phyloP scores from a whole-genome alignment of 345 rosid genomes.

The Gossypium arboreum region DNA sequence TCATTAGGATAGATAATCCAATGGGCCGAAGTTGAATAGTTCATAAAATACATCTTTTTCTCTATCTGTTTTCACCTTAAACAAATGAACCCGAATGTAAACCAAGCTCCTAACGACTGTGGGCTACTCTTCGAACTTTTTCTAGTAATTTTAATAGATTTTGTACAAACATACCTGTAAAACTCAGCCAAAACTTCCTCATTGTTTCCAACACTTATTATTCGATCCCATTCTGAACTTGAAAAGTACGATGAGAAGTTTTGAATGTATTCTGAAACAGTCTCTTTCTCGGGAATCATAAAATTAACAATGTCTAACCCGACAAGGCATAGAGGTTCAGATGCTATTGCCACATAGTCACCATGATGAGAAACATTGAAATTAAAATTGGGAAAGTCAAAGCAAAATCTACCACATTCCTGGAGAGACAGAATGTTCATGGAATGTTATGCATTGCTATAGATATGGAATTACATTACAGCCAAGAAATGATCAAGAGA shows the following conservation, averaged over 20 bases:
- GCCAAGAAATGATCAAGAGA: background rate
- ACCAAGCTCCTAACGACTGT: too few relatives aligned
- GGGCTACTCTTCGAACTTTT: background rate
- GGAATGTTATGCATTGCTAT: background rate
- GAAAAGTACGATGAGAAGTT: constrained; percentile 53
- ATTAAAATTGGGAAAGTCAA: constrained; percentile 53
- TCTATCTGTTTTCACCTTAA: too few relatives aligned
- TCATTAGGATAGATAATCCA: background rate
- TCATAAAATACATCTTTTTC: too few relatives aligned
- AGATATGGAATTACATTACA: background rate
- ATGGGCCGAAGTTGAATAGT: too few relatives aligned
- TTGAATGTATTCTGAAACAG: constrained; percentile 41
- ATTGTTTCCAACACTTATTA: constrained; percentile 34
- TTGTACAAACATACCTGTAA: constrained; percentile 43
- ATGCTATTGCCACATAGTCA: constrained; percentile 65
- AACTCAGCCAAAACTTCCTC: constrained; percentile 45
- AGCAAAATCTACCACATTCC: constrained; percentile 29
- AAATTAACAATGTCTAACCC: constrained; percentile 59
- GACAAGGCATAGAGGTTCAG: constrained; percentile 68
- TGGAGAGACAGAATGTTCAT: constrained; percentile 23
- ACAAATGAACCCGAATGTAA: too few relatives aligned
- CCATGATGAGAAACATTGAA: constrained; percentile 75
- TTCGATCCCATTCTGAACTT: constrained; percentile 48
- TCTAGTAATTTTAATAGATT: background rate
- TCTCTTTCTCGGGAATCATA: constrained; percentile 35